Conservation (phyloP, 2,329 filamentous ascomycete genomes). For the Penicillium sp. region DNA sequence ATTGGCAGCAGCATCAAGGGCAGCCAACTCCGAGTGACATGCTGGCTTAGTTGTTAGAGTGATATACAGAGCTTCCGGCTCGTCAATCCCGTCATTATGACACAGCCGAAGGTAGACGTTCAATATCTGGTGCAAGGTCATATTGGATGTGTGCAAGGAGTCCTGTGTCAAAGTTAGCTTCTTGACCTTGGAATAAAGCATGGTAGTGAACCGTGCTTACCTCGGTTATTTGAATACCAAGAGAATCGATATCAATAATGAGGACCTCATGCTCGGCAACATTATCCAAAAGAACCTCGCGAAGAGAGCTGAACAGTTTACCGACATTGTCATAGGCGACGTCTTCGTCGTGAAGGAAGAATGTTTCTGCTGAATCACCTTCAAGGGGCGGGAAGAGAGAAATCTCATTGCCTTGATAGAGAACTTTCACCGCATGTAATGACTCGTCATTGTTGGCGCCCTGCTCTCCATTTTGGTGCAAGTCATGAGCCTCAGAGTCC, state of each 20-base stretch:
- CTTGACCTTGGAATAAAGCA: not conserved
- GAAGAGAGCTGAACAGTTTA: conserved; percentile 55
- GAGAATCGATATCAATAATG: conserved; percentile 51
- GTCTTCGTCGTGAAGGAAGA: conserved; percentile 54
- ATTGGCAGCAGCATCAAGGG: conserved; percentile 50
- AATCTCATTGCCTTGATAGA: conserved; percentile 55
- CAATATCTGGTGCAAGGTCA: conserved; percentile 55
- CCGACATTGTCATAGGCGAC: conserved; percentile 51
- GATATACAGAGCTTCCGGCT: conserved; percentile 56
- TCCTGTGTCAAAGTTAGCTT: conserved; percentile 42
- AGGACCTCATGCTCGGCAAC: conserved; percentile 56
- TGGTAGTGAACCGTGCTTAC: conserved; percentile 40
- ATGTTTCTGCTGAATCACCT: conserved; percentile 51
- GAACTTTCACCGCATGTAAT: conserved; percentile 49
- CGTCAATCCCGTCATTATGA: conserved; percentile 54
- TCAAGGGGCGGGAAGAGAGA: conserved; percentile 55
- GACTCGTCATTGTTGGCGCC: conserved; percentile 5
- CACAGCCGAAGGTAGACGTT: conserved; percentile 57
- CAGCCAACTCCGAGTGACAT: conserved; percentile 50
- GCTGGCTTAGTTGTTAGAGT: conserved; percentile 52
- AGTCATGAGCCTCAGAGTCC: conserved; percentile 8
- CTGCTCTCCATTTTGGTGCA: conserved; percentile 7
- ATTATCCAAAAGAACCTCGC: conserved; percentile 52
- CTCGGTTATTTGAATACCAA: conserved; percentile 56
- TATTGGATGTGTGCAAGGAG: conserved; percentile 45